A percentile compares a stretch with the other conserved stretches of the same genome.
These are phyloP conservation scores for Citrullus amarus DNA, from an alignment of 306 rosid species.

Conservation along the genomic window DNA sequence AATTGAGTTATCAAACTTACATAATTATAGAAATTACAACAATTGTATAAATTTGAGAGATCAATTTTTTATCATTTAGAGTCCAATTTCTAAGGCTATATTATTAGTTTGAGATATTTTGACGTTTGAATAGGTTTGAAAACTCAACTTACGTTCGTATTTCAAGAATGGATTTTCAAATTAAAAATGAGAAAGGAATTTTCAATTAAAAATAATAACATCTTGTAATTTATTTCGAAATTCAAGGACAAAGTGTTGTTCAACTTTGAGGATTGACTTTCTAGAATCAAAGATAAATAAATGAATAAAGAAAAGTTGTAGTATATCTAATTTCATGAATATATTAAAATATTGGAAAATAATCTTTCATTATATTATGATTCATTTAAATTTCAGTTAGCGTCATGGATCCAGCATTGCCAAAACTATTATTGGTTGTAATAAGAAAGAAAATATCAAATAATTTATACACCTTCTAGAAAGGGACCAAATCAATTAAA, in stretches of 20 bases:
- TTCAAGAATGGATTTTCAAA: no score
- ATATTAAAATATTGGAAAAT: neutral
- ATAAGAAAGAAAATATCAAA: neutral
- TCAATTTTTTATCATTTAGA: no score
- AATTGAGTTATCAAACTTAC: no score
- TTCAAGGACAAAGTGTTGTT: neutral
- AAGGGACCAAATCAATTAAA: neutral
- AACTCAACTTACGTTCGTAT: no score
- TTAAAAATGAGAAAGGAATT: no score
- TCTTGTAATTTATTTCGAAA: neutral
- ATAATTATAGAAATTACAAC: no score
- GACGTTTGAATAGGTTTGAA: no score
- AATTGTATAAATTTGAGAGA: no score
- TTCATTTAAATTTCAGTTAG: neutral
- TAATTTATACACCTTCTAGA: neutral
- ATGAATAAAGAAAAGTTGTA: neutral
- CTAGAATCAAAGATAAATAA: neutral
- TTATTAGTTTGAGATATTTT: no score
- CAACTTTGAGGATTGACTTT: neutral
- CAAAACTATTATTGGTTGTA: neutral
- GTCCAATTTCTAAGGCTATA: no score
- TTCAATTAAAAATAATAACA: neutral
- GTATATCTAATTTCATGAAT: neutral
- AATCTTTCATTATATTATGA: neutral
- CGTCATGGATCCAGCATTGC: neutral